phyloP scores from a whole-genome alignment of 441 rosid species.

The Syzygium syzygioides region DNA sequence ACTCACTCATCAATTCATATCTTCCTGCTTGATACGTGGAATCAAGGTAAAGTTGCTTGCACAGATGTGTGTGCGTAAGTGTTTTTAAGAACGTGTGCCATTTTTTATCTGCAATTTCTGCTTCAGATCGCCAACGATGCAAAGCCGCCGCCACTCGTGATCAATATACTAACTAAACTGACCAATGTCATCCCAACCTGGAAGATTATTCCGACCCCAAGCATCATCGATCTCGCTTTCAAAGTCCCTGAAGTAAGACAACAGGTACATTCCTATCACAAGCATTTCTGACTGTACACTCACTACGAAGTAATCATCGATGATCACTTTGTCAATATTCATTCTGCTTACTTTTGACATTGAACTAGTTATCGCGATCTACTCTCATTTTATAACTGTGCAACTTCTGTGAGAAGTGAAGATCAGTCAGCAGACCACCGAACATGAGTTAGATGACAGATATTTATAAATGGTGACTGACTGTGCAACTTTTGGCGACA shows the following conservation, averaged over 20 bases:
- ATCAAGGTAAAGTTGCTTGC: neutral
- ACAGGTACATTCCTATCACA: slow-evolving; percentile 29
- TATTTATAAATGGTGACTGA: neutral
- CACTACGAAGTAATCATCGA: neutral
- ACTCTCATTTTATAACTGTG: neutral
- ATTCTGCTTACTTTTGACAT: neutral
- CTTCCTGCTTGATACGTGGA: neutral
- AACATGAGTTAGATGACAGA: neutral
- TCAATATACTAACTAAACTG: slow-evolving; percentile 40
- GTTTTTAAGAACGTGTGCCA: neutral
- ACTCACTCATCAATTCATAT: neutral
- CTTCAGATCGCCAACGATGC: slow-evolving; percentile 66
- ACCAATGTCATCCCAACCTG: slow-evolving; percentile 56
- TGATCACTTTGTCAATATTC: neutral
- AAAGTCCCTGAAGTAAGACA: slow-evolving; percentile 56
- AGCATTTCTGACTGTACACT: neutral
- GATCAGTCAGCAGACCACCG: neutral
- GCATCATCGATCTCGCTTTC: slow-evolving; percentile 63
- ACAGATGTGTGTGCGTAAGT: neutral
- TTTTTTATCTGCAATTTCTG: neutral
- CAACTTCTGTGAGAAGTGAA: neutral
- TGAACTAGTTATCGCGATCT: neutral
- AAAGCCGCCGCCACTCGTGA: slow-evolving; percentile 50
- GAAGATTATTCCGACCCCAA: slow-evolving; percentile 65
- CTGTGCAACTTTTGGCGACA: slow-evolving; percentile 6